Base-by-base conservation (phyloP, 2,329 filamentous ascomycete species). In the Zalaria sp. region DNA sequence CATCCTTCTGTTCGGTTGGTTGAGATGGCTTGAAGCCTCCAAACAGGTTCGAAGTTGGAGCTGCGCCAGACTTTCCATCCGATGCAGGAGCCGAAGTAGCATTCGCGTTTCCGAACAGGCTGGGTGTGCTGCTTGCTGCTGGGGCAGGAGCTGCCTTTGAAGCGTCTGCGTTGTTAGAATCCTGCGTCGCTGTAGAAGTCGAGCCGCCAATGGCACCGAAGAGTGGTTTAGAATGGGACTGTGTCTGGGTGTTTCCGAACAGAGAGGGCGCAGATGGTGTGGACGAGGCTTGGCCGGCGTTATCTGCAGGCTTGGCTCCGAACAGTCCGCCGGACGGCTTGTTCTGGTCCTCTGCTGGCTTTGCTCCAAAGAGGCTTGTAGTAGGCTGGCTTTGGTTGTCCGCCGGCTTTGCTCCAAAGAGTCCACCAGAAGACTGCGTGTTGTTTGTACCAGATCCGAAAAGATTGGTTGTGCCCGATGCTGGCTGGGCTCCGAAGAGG, bases 81-180 rank as follows among this genome's bases (percentile, higher is more conserved):
- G 45, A 11, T 25, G 35, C 38, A 25, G 42, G 5, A 18, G 40
- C 35, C 10, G 37, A 37, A 5, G 40, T 25, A 10, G n/a, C 28
- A 10, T 35, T 35, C 9, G 35, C 9, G 10, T 27, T 11, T 6
- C 25, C 44, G 39, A 38, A 43, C 5, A 47, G 42, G 26, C 44
- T 27, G 4, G 56, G 34, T 34, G 41, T 34, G 26, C 29, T 43
- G 35, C 6, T 35, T 18, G 28, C 42, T 27, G 37, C 35, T 8
- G 43, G 27, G 5, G 11, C 49, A 42, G 48, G 47, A n/a, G 54
- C 54, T 8, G 61, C 57, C 48, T 62, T 63, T 35, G 49, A 56
- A 11, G 54, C 37, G 8, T 59, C 57, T 8, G 59, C 58, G 3
- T 59, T 62, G 10, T 18, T 18, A 18, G 18, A 18, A 18, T 18